Base-by-base conservation (phyloP, 1,284 basidiomycete genomes). In the Macrocystidia cucumis region DNA sequence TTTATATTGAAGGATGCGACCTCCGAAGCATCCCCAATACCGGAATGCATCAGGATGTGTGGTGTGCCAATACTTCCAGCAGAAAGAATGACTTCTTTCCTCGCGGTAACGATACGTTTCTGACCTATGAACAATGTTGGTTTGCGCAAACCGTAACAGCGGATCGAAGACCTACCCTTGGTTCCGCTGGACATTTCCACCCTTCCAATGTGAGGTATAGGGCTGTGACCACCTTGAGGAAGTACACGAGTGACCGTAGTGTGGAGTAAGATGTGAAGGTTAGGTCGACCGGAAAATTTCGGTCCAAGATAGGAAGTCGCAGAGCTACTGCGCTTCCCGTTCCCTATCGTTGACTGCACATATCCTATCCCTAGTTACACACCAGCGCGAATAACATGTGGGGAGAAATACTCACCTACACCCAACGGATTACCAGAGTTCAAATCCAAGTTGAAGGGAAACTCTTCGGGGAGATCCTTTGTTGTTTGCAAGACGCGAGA, bases 351-450 rank as follows among this genome's bases (percentile, higher is more conserved):
- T 1, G 41, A 41, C 35, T 57, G 55, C 7, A 43, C 27, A 49
- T 51, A 57, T 9, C 50, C 53, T 54, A 25, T 8, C 27, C 27
- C 14, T 32, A 24, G 35, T 38, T 34, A 22, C 12, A 3, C 29
- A 9, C 8, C 8, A 20, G 9, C 9, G 1, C 12, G 40, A 6
- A 28, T 21, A 29, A 5, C 9, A 42, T 11, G 7, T 13, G 9
- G 11, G 3, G 5, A 19, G 23, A 13, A 20, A 11, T 17, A 36
- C 43, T 8, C 26, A 51, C 54, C 49, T 24, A 55, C 32, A 7
- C 55, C 55, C 20, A 56, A 41, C 4, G 38, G 44, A 18, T 35
- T 26, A 4, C 54, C 55, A 7, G 49, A 47, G 35, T 57, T 57
- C 39, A 50, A 47, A 32, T 57, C 55, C 4, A 43, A 25, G 17